Percentiles rank a stretch among this genome's conserved stretches.
These are phyloP conservation scores for Ogataea trehaloabstinens DNA, from an alignment of 805 yeast genomes.

Conservation along the genomic window DNA sequence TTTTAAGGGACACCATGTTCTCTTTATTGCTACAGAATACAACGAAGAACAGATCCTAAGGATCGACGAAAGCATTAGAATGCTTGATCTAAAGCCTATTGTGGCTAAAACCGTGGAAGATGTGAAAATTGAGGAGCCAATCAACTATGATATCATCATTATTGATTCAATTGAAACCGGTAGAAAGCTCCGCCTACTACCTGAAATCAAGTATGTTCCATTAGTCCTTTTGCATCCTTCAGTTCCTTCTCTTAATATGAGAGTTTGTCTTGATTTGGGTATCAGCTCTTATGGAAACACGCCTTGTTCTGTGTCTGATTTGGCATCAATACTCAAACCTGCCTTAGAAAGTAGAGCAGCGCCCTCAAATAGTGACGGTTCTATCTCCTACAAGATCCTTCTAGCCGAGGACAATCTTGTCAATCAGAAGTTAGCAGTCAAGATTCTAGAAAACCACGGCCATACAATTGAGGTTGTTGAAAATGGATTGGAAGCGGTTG, in stretches of 20 bases:
- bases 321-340: constrained; percentile 80
- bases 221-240: constrained; percentile 74
- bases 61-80: constrained; percentile 48
- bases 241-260: constrained; percentile 74
- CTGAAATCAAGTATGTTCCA: constrained; percentile 83
- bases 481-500: constrained; percentile 80
- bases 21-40: constrained; percentile 69
- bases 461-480: constrained; percentile 83
- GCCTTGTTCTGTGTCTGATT: constrained; percentile 77
- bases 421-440: constrained; percentile 82
- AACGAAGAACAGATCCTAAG: constrained; percentile 47
- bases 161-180: constrained; percentile 80
- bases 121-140: constrained; percentile 54
- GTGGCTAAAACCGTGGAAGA: constrained; percentile 51
- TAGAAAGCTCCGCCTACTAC: constrained; percentile 59
- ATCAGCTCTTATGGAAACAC: constrained; percentile 87
- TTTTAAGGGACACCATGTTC: constrained; percentile 65
- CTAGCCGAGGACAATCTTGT: constrained; percentile 87
- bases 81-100: constrained; percentile 62
- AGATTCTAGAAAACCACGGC: constrained; percentile 82
- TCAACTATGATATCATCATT: constrained; percentile 74
- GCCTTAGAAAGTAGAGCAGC: constrained; percentile 82
- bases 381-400: constrained; percentile 67
- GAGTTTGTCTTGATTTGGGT: constrained; percentile 80
- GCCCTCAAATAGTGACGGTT: constrained; percentile 76